A percentile compares a stretch with the other conserved stretches of the same genome.
These are phyloP conservation scores for Condylostoma magnum DNA, from an alignment of 169 alveolate species.

Conservation along the genomic window DNA sequence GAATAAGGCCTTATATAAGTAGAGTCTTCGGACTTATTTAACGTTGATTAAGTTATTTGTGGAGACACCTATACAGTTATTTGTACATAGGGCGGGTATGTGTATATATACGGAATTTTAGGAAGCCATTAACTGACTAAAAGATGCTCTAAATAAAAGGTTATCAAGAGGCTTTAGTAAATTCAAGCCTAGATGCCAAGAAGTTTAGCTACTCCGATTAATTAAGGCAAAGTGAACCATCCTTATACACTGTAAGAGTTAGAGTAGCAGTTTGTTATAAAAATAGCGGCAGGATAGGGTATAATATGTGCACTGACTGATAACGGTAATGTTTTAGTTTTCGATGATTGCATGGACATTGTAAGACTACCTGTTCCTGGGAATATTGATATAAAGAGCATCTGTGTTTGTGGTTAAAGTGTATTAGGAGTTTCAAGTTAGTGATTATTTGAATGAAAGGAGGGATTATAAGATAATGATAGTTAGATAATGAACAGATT, in stretches of 20 bases:
- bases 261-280: not conserved
- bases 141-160: not conserved
- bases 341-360: conserved; percentile 22
- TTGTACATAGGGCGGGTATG: conserved; percentile 22
- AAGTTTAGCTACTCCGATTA: too few relatives aligned
- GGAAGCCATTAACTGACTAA: not conserved
- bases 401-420: too few relatives aligned
- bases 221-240: too few relatives aligned
- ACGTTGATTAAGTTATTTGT: not conserved
- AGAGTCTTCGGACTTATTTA: conserved; percentile 3
- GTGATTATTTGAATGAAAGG: too few relatives aligned
- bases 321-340: not conserved
- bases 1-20: not conserved
- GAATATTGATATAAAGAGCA: not conserved
- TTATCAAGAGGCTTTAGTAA: not conserved
- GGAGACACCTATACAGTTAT: conserved; percentile 4
- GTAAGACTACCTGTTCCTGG: not conserved
- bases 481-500: too few relatives aligned
- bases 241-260: too few relatives aligned
- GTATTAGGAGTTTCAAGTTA: too few relatives aligned
- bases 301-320: not conserved
- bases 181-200: too few relatives aligned
- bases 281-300: not conserved
- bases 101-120: conserved; percentile 8
- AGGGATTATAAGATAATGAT: too few relatives aligned